Evolutionary conservation across 2,329 filamentous ascomycete genomes (phyloP), one percentile per base, ranked within the genome.

Genomic region (Dactylella cylindrospora): DNA sequence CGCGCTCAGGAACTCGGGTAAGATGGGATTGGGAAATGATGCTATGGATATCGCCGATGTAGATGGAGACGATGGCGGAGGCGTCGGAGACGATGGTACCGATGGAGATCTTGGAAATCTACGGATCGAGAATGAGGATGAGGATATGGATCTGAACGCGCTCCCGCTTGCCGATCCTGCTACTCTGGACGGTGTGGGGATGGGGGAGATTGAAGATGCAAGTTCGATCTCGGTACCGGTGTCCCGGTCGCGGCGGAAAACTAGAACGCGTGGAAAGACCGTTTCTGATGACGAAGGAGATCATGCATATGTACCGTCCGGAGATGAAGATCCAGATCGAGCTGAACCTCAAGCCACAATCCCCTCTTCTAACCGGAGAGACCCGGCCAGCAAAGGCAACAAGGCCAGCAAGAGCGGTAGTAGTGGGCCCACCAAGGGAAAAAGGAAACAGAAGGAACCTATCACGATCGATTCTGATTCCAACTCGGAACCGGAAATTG

Each of bases 51-150:
- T 68, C 31, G 51, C 44, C 26, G 66, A 69, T 32, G 55, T 60
- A 29, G 65, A 69, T 15, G 68, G 69, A 17, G 59, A 62, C 4
- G 60, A 64, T 3, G 70, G 67, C 20, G 64, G 62, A 8, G 68
- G 67, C n/a, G 46, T 49, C 15, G 59, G 31, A 17, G 41, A 44
- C 10, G 65, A 67, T n/a, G 62, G 60, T 7, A 66, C 61, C 33
- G 57, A 54, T 15, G 60, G 38, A 33, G 19, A 19, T 19, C 50
- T 61, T 23, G 47, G 38, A 31, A 61, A 61, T 20, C 33, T 61
- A 33, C 28, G 55, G 29, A 61, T 61, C 41, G 55, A 61, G 32
- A 53, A 61, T 19, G 55, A 61, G n/a, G 55, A 53, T 8, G 55
- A 61, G n/a, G 47, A 53, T 23, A 33, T 61, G 44, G 55, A 61